Base-by-base conservation (phyloP, 1,139 yeast genomes). In the Yamadazyma triangularis region DNA sequence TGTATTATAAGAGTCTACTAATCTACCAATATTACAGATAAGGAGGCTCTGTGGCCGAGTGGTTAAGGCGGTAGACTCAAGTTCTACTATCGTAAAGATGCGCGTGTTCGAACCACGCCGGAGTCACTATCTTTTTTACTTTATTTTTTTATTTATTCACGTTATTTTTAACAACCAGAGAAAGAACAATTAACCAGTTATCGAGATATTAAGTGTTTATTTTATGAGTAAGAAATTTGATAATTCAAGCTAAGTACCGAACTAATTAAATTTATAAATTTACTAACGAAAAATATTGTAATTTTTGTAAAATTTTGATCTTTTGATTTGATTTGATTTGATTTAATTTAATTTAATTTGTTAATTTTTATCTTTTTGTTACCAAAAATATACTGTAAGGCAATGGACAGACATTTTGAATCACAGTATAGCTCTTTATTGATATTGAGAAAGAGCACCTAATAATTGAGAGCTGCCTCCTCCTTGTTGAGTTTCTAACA, bases 391-490 rank as follows among this genome's bases (percentile, higher is more conserved):
- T n/a, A n/a, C n/a, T n/a, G n/a, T n/a, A n/a, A n/a, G n/a, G n/a
- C n/a, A n/a, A n/a, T n/a, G n/a, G n/a, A n/a, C n/a, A n/a, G n/a
- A n/a, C n/a, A n/a, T n/a, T n/a, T n/a, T n/a, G n/a, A n/a, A n/a
- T n/a, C n/a, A n/a, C n/a, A n/a, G n/a, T n/a, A n/a, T n/a, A n/a
- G 29, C 13, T 12, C 8, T 15, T 6, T 27, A 30, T 20, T 28
- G 24, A 19, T 32, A 31, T 13, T 20, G 19, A 20, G 63, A 52
- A 37, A 64, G 53, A 23, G 68, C 69, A 41, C 42, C 51, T 24
- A 60, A 41, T 39, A 68, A 60, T 52, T 67, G 74, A 26, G 71
- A 64, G 24, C 47, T 45, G 26, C 72, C 71, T 24, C 73, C 72
- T 27, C 54, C 41, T 51, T 67, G 72, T 53, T 68, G 73, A 42